A percentile compares a stretch with the other conserved stretches of the same genome.
These are phyloP conservation scores for Tricholoma sp. DNA, from an alignment of 768 basidiomycete species.

Conservation along the genomic window DNA sequence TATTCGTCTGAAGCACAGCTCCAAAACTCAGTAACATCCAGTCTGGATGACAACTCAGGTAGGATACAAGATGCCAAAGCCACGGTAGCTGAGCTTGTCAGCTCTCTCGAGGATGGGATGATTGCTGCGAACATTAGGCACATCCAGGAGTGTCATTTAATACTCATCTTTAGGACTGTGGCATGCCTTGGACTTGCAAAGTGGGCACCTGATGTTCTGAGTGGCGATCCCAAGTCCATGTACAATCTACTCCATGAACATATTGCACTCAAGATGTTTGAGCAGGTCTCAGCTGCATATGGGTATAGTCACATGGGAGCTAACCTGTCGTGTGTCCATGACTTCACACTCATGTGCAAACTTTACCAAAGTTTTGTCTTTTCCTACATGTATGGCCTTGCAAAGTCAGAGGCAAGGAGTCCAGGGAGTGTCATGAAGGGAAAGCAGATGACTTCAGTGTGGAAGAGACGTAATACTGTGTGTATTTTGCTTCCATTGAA, in stretches of 20 bases:
- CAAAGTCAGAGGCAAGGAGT: constrained; percentile 8
- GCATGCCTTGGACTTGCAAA: too few species aligned
- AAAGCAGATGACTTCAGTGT: constrained; percentile 2
- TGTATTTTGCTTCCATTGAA: background rate
- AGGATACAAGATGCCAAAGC: background rate
- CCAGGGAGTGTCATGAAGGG: constrained; percentile 6
- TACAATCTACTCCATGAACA: too few species aligned
- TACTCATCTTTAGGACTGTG: constrained; percentile 6
- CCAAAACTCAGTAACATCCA: background rate
- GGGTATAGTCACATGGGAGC: constrained; percentile 8
- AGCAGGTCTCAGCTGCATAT: too few species aligned
- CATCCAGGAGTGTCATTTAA: background rate
- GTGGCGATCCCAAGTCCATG: too few species aligned
- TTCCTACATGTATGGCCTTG: constrained; percentile 9
- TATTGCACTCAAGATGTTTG: too few species aligned
- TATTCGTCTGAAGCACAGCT: constrained; percentile 4
- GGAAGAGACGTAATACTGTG: background rate
- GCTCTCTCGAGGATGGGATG: background rate
- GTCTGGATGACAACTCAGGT: constrained; percentile 1
- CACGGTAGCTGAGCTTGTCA: background rate
- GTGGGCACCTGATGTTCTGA: too few species aligned
- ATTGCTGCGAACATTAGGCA: constrained; percentile 2
- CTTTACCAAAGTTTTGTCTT: constrained; percentile 14
- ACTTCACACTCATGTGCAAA: constrained; percentile 10
- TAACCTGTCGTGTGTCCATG: background rate